Base-by-base conservation (phyloP, 2,329 filamentous ascomycete genomes). In the Aspergillus neoniger region DNA sequence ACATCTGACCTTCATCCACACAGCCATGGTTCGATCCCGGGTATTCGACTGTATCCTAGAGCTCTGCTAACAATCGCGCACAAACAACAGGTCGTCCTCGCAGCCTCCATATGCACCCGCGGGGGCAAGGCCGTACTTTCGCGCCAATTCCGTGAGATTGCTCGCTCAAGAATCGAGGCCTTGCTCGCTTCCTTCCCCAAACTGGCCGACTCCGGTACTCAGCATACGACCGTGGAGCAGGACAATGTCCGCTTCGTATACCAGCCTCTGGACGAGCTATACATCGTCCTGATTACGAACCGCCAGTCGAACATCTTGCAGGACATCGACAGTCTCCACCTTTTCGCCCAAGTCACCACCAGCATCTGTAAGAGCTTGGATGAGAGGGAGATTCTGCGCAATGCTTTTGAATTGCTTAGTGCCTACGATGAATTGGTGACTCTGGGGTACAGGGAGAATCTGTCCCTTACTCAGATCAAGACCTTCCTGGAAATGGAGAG, bases 191-290 rank as follows among this genome's bases (percentile, higher is more conserved):
- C 94, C 9, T 97, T 99, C 76, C 96, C 95, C 58, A 99, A 99
- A 82, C 90, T 98, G 60, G 93, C 95, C 72, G 93, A 97, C 78
- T 92, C 91, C 64, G 91, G 93, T 63, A 97, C 92, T 55, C 95
- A 99, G 80, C 95, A 99, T 79, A 99, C 95, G 28, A 99, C 91
- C 5, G 93, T 98, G 72, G 95, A 99, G 80, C 93, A 98, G 80
- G 96, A 99, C 82, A 98, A 96, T 82, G 95, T 99, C 74, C 94
- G 95, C 81, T 99, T 97, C 76, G 95, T 99, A 61, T 99, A 99
- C 83, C 95, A 99, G 78, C 96, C 95, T 62, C 86, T 99, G 66
- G 96, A 99, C 81, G 96, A 99, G 83, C 88, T 99, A 66, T 99
- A 99, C 86, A 98, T 99, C 87, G 94, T 99, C 67, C 88, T 99